phyloP scores from a whole-genome alignment of 495 filamentous ascomycete genomes.

The Tuber calosporum region DNA sequence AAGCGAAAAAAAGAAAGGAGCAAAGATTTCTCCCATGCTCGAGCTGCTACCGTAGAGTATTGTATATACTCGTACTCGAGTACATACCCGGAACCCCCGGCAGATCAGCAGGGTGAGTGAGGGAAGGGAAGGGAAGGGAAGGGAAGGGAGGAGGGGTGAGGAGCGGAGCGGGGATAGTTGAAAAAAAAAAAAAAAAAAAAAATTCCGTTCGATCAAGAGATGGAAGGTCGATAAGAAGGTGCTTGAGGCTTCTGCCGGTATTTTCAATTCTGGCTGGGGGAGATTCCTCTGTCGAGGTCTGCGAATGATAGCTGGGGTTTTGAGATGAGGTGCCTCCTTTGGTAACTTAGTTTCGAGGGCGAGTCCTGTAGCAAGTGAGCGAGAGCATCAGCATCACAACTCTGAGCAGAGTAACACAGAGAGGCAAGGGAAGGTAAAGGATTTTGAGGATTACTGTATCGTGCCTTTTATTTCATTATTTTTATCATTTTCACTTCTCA shows the following conservation, averaged over 20 bases:
- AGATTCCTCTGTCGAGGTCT: not conserved
- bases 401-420: not conserved
- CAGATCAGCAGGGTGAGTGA: not conserved
- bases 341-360: not conserved
- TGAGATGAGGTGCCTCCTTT: not conserved
- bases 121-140: not conserved
- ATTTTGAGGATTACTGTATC: not conserved
- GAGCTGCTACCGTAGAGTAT: not conserved
- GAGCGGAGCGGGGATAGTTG: not conserved
- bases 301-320: not conserved
- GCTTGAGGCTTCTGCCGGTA: conserved; percentile 2
- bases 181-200: too few species aligned
- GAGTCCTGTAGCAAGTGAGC: not conserved
- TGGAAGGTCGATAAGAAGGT: not conserved
- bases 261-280: conserved; percentile 1
- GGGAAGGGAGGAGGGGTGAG: not conserved
- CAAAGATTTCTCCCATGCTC: not conserved
- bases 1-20: not conserved
- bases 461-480: not conserved
- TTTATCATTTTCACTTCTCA: not conserved
- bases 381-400: not conserved
- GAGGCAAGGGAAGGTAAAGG: not conserved
- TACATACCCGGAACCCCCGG: conserved; percentile 1
- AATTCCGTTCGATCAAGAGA: not conserved
- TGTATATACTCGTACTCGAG: not conserved